phyloP scores from a whole-genome alignment of 352 stramenopile genomes.

The Phytophthora crassamura region DNA sequence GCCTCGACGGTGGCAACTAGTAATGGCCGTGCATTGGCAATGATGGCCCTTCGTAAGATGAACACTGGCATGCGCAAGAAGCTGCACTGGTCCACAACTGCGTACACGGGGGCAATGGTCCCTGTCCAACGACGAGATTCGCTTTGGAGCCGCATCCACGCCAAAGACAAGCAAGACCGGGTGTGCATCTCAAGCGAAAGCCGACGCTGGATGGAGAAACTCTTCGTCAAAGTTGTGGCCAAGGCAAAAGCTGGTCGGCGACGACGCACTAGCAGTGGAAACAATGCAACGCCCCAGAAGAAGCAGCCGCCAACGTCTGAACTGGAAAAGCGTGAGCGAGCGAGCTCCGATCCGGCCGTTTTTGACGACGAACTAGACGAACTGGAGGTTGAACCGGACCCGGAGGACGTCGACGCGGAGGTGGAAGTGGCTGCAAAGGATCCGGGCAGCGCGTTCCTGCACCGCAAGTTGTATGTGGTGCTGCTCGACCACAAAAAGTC shows the following conservation, averaged over 20 bases:
- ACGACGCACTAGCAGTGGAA: slow-evolving; percentile 22
- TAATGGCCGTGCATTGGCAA: slow-evolving; percentile 32
- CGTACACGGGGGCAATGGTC: slow-evolving; percentile 39
- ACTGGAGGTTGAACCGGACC: slow-evolving; percentile 31
- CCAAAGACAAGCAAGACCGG: slow-evolving; percentile 29
- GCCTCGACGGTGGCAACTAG: slow-evolving; percentile 9
- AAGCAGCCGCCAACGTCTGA: slow-evolving; percentile 12
- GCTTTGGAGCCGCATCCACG: slow-evolving; percentile 57
- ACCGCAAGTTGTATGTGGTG: slow-evolving; percentile 62
- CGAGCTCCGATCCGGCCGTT: slow-evolving; percentile 16
- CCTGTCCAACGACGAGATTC: slow-evolving; percentile 44
- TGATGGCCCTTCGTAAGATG: slow-evolving; percentile 54
- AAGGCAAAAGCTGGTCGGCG: slow-evolving; percentile 31
- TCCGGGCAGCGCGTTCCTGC: slow-evolving; percentile 31
- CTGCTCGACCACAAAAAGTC: slow-evolving; percentile 88
- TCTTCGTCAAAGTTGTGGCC: slow-evolving; percentile 69
- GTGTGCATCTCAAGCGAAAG: slow-evolving; percentile 67
- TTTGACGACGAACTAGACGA: slow-evolving; percentile 29
- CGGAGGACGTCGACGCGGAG: slow-evolving; percentile 18
- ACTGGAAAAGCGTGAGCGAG: slow-evolving; percentile 22
- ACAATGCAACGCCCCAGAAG: slow-evolving; percentile 13
- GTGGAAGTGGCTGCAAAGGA: slow-evolving; percentile 9
- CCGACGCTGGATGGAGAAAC: slow-evolving; percentile 69
- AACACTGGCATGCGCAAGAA: slow-evolving; percentile 77
- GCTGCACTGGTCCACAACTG: slow-evolving; percentile 76